These are phyloP conservation scores for Fusarium staphyleae DNA, from an alignment of 2,329 filamentous ascomycete genomes.

Conservation along the genomic window DNA sequence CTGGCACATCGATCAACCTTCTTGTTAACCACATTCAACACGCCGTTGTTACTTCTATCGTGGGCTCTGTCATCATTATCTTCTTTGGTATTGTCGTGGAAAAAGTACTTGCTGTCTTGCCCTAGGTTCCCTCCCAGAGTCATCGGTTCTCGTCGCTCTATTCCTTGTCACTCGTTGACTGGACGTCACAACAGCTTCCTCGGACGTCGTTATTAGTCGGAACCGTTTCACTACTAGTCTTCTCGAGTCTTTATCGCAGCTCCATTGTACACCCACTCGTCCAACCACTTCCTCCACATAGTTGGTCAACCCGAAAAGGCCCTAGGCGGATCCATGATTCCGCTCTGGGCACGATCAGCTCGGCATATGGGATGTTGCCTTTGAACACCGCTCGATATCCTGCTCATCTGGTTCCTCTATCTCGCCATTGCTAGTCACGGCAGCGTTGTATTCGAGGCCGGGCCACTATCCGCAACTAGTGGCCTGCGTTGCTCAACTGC, in stretches of 20 bases:
- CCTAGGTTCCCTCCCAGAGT: background rate
- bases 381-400: slow-evolving; percentile 14
- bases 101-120: slow-evolving; percentile 15
- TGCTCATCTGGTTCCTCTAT: slow-evolving; percentile 11
- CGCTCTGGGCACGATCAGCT: slow-evolving; percentile 13
- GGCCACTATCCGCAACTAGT: slow-evolving; percentile 34
- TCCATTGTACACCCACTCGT: slow-evolving; percentile 17
- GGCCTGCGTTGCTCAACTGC: slow-evolving; percentile 29
- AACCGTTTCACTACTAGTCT: slow-evolving; percentile 8
- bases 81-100: slow-evolving; percentile 12
- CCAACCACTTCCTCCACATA: slow-evolving; percentile 17
- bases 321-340: slow-evolving; percentile 21
- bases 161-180: background rate
- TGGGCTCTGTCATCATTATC: slow-evolving; percentile 14
- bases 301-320: slow-evolving; percentile 22
- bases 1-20: slow-evolving; percentile 21
- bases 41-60: slow-evolving; percentile 16
- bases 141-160: background rate
- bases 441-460: slow-evolving; percentile 32
- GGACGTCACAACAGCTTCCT: slow-evolving; percentile 17
- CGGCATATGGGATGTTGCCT: slow-evolving; percentile 14
- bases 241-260: slow-evolving; percentile 21
- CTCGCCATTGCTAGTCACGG: slow-evolving; percentile 20
- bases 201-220: slow-evolving; percentile 22
- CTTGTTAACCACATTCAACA: slow-evolving; percentile 27